Evolutionary conservation across 208 protist genomes (phyloP), one percentile per base, ranked within the genome.

Genomic region (Acanthamoeba lenticulata): DNA sequence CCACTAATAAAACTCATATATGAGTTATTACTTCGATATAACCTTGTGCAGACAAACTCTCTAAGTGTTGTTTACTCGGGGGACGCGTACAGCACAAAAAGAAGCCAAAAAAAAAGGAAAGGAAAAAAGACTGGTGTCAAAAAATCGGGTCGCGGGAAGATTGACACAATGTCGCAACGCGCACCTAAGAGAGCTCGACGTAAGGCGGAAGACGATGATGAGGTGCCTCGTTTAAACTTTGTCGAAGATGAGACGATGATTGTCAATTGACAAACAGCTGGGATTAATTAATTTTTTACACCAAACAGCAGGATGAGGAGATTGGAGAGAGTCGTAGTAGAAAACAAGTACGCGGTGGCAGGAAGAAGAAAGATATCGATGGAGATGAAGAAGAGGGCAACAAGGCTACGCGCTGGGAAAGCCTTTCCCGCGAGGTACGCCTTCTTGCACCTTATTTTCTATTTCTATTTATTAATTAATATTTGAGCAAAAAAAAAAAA

Each of bases 401-500:
- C 27, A 85, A 47, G 27, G 74, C 74, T 7, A 85, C 19, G 24
- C 38, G 45, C 7, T 85, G 74, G 74, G 74, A 85, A 27, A 57
- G 74, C 74, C 74, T 85, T 1, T 85, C 74, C 55, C 74, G 74
- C 44, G 74, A 85, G 74, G 74, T 85, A 36, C 72, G 6, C 62
- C 29, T 5, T 27, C 62, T 29, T 72, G 1, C 62, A 9, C n/a
- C 5, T 17, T 1, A 1, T 6, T 72, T 17, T 19, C 36, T 15
- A 19, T 5, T 15, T 49, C 45, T 49, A 5, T 15, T 19, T 15
- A 49, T 49, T 5, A 49, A 5, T 49, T 5, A 49, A 5, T 49
- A 15, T n/a, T n/a, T n/a, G n/a, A n/a, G n/a, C n/a, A n/a, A n/a
- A n/a, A n/a, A n/a, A n/a, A n/a, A n/a, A n/a, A n/a, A n/a, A n/a